Base-by-base conservation (phyloP, 108 stramenopile genomes). In the Poteriospumella lacustris region DNA sequence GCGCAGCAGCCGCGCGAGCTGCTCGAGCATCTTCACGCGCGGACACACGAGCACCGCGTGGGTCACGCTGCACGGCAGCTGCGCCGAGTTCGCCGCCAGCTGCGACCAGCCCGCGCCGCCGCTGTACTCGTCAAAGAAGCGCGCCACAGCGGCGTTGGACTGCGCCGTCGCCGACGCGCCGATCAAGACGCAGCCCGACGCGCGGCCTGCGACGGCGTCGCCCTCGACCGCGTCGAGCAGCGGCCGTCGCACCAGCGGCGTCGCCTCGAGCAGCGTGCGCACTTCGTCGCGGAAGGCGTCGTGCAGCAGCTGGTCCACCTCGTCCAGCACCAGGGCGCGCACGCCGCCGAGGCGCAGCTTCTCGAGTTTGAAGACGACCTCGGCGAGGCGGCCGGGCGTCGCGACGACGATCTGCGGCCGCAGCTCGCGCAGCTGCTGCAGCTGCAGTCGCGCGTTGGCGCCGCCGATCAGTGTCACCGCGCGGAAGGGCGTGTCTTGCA, bases 321-420 rank as follows among this genome's bases (percentile, higher is more conserved):
- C 83, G 43, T 83, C 80, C 43, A 83, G 38, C 31, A 83, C 83
- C 19, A 83, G 41, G 1, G 67, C 44, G 1, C 43, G 39, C 34
- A 83, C 78, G 29, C 28, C 69, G 70, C 80, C 83, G 5, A 83
- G 77, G 38, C 79, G 78, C 0, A 83, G 28, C 26, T 44, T 39
- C 29, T 72, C 39, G 0, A 42, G 39, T 39, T 78, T 76, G 72
- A 83, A 79, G 33, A 52, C 81, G 34, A 81, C 2, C 81, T 81
- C 83, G 52, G 79, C 80, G 42, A 83, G 52, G 2, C 83, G 67
- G 41, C 83, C 83, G 3, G 83, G 80, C 2, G 83, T 83, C n/a
- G 78, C 83, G 24, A 83, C 40, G 39, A 82, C 58, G 40, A 82
- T 82, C 81, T 82, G 83, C 39, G 83, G 83, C 77, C 78, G 78